Percentiles rank a stretch among this genome's conserved stretches.
Evolutionary conservation across 2,329 filamentous ascomycete genomes (phyloP).

Genomic region (Xylaria sp.): DNA sequence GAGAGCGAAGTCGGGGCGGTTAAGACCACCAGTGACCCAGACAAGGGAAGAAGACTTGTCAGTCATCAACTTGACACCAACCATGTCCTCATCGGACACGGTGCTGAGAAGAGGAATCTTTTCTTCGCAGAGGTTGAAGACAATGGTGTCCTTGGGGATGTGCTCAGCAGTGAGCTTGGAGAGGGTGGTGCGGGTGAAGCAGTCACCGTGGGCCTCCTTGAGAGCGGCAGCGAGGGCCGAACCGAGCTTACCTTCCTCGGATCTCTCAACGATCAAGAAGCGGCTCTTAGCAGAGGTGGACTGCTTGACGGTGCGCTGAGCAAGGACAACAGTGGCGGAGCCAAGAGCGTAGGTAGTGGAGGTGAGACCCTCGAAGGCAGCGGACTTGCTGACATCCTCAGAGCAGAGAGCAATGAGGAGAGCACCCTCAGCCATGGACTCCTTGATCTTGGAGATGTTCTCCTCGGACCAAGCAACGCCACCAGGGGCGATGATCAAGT

Average conservation of each 20-base stretch:
- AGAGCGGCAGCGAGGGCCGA: conserved; percentile 2
- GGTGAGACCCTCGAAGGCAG: background rate
- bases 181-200: background rate
- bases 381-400: background rate
- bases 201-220: background rate
- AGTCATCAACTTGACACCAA: conserved; percentile 14
- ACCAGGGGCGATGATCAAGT: background rate
- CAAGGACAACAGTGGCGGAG: background rate
- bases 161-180: conserved; percentile 6
- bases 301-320: background rate
- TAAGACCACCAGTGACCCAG: conserved; percentile 14
- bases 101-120: conserved; percentile 7
- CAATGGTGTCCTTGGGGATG: background rate
- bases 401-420: background rate
- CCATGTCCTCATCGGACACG: conserved; percentile 14
- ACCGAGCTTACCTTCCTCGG: background rate
- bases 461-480: background rate
- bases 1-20: conserved; percentile 9
- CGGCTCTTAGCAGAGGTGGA: background rate
- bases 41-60: conserved; percentile 9
- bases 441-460: background rate
- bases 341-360: background rate
- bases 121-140: conserved; percentile 14
- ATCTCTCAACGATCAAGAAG: conserved; percentile 13
- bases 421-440: background rate